These are phyloP conservation scores for Allantophomopsis lycopodina DNA, from an alignment of 2,329 filamentous ascomycete species.

Conservation along the genomic window DNA sequence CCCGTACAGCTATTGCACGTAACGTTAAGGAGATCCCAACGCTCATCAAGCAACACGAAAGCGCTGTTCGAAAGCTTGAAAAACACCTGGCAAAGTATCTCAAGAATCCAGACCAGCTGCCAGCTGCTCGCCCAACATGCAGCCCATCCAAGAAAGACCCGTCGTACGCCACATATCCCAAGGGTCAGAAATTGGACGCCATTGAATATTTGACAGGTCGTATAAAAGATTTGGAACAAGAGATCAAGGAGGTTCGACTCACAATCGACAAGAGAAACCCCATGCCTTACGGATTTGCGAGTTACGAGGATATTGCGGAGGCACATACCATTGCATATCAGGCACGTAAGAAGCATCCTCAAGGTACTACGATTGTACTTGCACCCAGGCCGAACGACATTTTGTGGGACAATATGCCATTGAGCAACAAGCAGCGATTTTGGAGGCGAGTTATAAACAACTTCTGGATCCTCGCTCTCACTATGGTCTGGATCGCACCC, in stretches of 20 bases:
- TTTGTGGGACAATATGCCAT: slow-evolving; percentile 86
- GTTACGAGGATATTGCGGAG: slow-evolving; percentile 76
- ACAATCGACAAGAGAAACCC: slow-evolving; percentile 79
- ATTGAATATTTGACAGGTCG: slow-evolving; percentile 85
- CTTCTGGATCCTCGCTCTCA: slow-evolving; percentile 71
- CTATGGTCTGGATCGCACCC: slow-evolving; percentile 75
- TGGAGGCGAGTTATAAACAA: slow-evolving; percentile 69
- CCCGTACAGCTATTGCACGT: slow-evolving; percentile 70
- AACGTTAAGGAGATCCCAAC: slow-evolving; percentile 85
- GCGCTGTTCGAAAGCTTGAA: slow-evolving; percentile 71
- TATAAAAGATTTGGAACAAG: slow-evolving; percentile 67
- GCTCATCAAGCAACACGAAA: slow-evolving; percentile 72
- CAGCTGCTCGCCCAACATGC: slow-evolving; percentile 63
- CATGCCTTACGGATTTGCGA: slow-evolving; percentile 88
- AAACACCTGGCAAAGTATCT: slow-evolving; percentile 78
- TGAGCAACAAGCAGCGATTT: slow-evolving; percentile 53
- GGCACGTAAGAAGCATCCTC: slow-evolving; percentile 65
- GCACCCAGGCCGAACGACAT: slow-evolving; percentile 83
- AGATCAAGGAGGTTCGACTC: slow-evolving; percentile 72
- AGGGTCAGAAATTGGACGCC: slow-evolving; percentile 71
- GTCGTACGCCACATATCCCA: slow-evolving; percentile 46
- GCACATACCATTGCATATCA: slow-evolving; percentile 80
- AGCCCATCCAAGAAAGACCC: slow-evolving; percentile 69
- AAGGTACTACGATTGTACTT: slow-evolving; percentile 62
- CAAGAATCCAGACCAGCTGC: slow-evolving; percentile 71